A percentile compares a stretch with the other conserved stretches of the same genome.
Evolutionary conservation across 2,329 filamentous ascomycete genomes (phyloP).

Genomic region (Fusarium sp.): DNA sequence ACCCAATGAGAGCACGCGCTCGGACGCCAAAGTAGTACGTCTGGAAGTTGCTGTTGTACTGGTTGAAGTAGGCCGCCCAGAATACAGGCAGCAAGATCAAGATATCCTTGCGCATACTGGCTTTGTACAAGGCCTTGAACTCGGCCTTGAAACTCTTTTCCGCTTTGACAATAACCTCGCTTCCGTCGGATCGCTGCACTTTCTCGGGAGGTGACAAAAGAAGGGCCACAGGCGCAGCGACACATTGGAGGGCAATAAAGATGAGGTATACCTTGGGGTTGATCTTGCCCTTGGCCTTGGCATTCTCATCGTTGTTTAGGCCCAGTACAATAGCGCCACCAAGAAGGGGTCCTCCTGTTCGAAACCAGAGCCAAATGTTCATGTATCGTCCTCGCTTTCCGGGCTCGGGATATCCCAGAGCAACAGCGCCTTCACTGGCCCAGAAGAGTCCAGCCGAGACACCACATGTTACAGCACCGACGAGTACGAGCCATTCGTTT

Average conservation of each 20-base stretch:
- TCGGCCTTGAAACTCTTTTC: slow-evolving; percentile 10
- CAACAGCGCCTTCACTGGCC: slow-evolving; percentile 65
- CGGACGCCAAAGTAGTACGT: slow-evolving; percentile 26
- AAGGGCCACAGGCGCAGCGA: slow-evolving; percentile 15
- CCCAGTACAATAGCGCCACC: slow-evolving; percentile 59
- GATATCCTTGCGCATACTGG: slow-evolving; percentile 16
- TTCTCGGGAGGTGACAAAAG: slow-evolving; percentile 24
- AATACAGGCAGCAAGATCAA: slow-evolving; percentile 13
- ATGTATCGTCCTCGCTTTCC: slow-evolving; percentile 27
- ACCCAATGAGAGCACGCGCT: slow-evolving; percentile 18
- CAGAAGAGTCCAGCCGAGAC: slow-evolving; percentile 65
- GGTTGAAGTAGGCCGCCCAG: slow-evolving; percentile 26
- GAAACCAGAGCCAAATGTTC: slow-evolving; percentile 25
- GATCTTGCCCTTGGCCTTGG: slow-evolving; percentile 42
- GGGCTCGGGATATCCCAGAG: slow-evolving; percentile 59
- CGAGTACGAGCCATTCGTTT: slow-evolving; percentile 65
- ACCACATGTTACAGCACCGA: slow-evolving; percentile 64
- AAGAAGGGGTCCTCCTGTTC: slow-evolving; percentile 11
- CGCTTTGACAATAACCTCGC: slow-evolving; percentile 13
- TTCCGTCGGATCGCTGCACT: slow-evolving; percentile 17
- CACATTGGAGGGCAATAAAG: slow-evolving; percentile 24
- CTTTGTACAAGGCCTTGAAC: slow-evolving; percentile 8
- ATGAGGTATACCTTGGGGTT: slow-evolving; percentile 39
- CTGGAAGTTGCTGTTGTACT: slow-evolving; percentile 20
- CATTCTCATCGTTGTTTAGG: slow-evolving; percentile 58